A percentile compares a stretch with the other conserved stretches of the same genome.
Conservation (phyloP, 176 grass and related monocot genomes). For the Elymus sibiricus region DNA sequence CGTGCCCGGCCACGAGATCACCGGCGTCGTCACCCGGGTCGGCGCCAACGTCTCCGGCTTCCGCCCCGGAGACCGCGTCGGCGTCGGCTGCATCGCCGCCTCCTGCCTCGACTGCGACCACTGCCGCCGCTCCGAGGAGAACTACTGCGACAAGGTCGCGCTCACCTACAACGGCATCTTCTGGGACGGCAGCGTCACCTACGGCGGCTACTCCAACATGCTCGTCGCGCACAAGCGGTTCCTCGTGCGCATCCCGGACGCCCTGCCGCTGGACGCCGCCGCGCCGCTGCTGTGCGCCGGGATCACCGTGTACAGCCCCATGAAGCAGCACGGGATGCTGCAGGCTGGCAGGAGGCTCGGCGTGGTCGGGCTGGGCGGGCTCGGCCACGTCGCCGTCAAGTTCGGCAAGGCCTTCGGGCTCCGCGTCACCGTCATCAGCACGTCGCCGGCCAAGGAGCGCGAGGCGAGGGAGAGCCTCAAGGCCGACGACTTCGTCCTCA, state of each 20-base stretch:
- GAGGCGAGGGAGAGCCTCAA: slow-evolving; percentile 53
- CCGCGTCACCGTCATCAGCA: slow-evolving; percentile 59
- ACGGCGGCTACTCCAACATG: slow-evolving; percentile 74
- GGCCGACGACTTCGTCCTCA: slow-evolving; percentile 57
- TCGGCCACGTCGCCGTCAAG: too few relatives aligned
- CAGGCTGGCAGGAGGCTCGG: slow-evolving; percentile 46
- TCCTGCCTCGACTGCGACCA: slow-evolving; percentile 67
- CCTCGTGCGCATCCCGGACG: slow-evolving; percentile 52
- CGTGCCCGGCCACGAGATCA: slow-evolving; percentile 83
- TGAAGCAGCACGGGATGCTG: slow-evolving; percentile 71
- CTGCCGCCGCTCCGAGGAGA: slow-evolving; percentile 67
- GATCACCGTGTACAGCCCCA: slow-evolving; percentile 62
- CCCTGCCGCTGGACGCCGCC: slow-evolving; percentile 48
- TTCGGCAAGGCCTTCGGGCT: slow-evolving; percentile 65
- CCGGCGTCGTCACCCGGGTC: slow-evolving; percentile 53
- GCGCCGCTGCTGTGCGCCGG: slow-evolving; percentile 74
- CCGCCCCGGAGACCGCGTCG: slow-evolving; percentile 55
- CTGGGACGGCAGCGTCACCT: slow-evolving; percentile 82
- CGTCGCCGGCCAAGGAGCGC: slow-evolving; percentile 61
- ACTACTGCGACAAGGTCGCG: slow-evolving; percentile 70
- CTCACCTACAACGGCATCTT: slow-evolving; percentile 85
- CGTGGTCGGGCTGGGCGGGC: slow-evolving; percentile 59
- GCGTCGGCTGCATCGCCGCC: slow-evolving; percentile 63
- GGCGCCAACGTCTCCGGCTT: slow-evolving; percentile 51
- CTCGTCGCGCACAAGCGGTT: slow-evolving; percentile 68